phyloP scores from a whole-genome alignment of 2,329 filamentous ascomycete genomes.

The Lachnum nothofagi region DNA sequence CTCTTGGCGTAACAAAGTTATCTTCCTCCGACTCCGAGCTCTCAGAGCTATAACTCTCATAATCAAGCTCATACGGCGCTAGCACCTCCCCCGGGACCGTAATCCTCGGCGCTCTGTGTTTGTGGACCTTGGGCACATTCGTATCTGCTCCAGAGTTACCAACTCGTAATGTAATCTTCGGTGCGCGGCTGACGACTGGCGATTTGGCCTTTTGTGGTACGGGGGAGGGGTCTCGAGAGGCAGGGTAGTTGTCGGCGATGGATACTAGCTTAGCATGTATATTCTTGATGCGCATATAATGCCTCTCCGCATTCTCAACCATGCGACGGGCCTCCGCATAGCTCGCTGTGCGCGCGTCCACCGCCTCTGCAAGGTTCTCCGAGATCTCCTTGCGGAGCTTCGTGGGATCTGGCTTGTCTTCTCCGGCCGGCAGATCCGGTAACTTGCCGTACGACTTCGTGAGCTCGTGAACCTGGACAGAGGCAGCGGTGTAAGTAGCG shows the following conservation, averaged over 20 bases:
- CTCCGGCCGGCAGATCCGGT: constrained; percentile 43
- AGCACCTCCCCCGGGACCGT: constrained; percentile 63
- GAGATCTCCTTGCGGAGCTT: constrained; percentile 57
- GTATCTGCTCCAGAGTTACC: constrained; percentile 34
- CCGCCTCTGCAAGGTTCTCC: constrained; percentile 47
- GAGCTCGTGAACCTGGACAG: constrained; percentile 50
- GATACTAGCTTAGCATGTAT: constrained; percentile 54
- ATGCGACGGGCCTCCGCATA: constrained; percentile 60
- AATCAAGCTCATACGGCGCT: constrained; percentile 60
- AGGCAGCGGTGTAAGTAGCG: constrained; percentile 51
- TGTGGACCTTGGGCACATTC: constrained; percentile 17
- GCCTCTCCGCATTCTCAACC: constrained; percentile 57
- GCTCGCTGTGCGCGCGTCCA: constrained; percentile 53
- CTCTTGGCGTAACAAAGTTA: constrained; percentile 32
- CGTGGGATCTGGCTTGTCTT: constrained; percentile 44
- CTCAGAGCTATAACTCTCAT: constrained; percentile 47
- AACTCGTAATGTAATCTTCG: constrained; percentile 43
- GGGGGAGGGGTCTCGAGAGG: constrained; percentile 45
- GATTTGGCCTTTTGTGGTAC: constrained; percentile 43
- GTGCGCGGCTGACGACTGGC: constrained; percentile 45
- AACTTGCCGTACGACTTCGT: constrained; percentile 54
- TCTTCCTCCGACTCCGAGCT: constrained; percentile 26
- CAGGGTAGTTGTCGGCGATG: constrained; percentile 57
- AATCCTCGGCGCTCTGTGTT: constrained; percentile 47
- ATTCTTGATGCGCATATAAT: constrained; percentile 55